These are phyloP conservation scores for Apiospora phragmitis DNA, from an alignment of 2,329 filamentous ascomycete genomes.

Conservation along the genomic window DNA sequence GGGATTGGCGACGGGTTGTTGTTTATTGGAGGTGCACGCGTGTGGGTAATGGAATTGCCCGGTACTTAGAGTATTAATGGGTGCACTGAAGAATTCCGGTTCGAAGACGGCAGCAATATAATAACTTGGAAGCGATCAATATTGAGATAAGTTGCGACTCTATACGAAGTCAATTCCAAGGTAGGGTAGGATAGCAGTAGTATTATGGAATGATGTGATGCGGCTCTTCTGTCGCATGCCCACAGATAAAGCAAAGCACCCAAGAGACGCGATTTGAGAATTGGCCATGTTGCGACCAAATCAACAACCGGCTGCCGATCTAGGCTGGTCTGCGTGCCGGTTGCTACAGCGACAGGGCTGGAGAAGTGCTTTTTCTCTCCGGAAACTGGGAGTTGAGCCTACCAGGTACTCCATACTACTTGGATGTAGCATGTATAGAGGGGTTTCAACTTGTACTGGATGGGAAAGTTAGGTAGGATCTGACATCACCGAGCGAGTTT, in stretches of 20 bases:
- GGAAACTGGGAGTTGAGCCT: neutral
- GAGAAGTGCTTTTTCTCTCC: neutral
- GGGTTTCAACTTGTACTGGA: neutral
- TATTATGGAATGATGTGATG: neutral
- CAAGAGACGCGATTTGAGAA: constrained; percentile 8
- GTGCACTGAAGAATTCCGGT: neutral
- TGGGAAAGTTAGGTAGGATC: neutral
- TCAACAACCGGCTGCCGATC: constrained; percentile 3
- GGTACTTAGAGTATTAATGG: neutral
- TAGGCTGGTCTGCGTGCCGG: neutral
- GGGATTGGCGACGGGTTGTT: neutral
- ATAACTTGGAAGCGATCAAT: neutral
- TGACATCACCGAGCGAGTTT: neutral
- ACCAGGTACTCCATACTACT: neutral
- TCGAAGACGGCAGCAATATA: neutral
- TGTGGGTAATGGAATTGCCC: neutral
- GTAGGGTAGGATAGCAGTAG: neutral
- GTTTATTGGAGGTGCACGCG: neutral
- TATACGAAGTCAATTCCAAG: neutral
- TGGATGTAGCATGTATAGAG: neutral
- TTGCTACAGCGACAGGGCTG: neutral
- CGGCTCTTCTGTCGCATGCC: constrained; percentile 6
- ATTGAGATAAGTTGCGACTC: neutral
- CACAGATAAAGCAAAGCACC: neutral
- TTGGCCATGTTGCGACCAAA: neutral